These are phyloP conservation scores for Pseudogymnoascus sp. DNA, from an alignment of 2,329 filamentous ascomycete species.

Conservation along the genomic window DNA sequence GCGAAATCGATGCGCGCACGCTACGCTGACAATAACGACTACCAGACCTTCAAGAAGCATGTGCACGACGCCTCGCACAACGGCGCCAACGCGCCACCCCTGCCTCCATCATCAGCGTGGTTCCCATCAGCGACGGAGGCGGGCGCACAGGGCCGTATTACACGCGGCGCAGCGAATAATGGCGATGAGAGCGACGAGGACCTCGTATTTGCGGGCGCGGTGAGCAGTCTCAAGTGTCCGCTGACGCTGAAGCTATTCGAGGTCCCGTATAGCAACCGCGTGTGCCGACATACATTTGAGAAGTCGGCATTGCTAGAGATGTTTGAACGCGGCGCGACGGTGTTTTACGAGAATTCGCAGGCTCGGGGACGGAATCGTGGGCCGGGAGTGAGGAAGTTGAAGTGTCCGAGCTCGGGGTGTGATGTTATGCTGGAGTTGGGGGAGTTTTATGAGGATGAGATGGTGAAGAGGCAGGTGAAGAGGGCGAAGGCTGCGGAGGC, in stretches of 20 bases:
- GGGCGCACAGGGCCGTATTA: not conserved
- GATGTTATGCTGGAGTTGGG: constrained; percentile 41
- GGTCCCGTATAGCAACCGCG: constrained; percentile 57
- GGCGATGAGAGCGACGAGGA: constrained; percentile 57
- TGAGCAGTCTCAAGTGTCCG: constrained; percentile 60
- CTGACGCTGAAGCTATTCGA: constrained; percentile 56
- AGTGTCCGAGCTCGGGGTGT: constrained; percentile 61
- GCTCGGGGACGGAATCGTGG: constrained; percentile 6
- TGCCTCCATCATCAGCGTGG: constrained; percentile 54
- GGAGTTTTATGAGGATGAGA: constrained; percentile 50
- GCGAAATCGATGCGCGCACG: constrained; percentile 33
- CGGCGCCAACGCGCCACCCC: constrained; percentile 42
- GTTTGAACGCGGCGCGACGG: constrained; percentile 12
- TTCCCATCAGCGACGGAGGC: constrained; percentile 34
- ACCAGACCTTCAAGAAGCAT: constrained; percentile 52
- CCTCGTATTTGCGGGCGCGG: constrained; percentile 55
- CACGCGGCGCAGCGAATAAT: constrained; percentile 20
- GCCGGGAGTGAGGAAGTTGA: constrained; percentile 28
- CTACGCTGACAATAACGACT: constrained; percentile 53
- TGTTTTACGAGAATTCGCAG: constrained; percentile 8
- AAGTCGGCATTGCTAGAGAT: constrained; percentile 52
- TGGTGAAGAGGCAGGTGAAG: constrained; percentile 50
- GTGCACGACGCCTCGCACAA: constrained; percentile 52
- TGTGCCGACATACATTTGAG: constrained; percentile 68
- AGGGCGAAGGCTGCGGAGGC: constrained; percentile 41